Base-by-base conservation (phyloP, 192 early-diverging fungal genomes). In the Physocladia obscura region DNA sequence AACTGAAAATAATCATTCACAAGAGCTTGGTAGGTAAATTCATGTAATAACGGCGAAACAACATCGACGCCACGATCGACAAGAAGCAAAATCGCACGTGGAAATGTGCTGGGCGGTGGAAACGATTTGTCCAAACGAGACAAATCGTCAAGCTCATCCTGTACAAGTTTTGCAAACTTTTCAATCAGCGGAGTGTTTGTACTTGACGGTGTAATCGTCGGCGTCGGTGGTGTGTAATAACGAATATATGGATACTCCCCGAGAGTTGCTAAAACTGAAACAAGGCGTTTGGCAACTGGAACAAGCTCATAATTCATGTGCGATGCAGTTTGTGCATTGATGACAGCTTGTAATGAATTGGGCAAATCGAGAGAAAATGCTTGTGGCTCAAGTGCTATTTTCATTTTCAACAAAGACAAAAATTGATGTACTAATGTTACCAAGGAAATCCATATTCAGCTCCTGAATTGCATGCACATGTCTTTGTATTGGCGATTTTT, bases 231-330 rank as follows among this genome's bases (percentile, higher is more conserved):
- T 50, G 88, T 84, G 78, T 92, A 89, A 68, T 95, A 98, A 35
- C 97, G 87, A 64, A 99, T 94, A 37, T 92, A 87, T 2, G 97
- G 97, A 67, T 89, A 91, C 56, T 97, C 94, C 36, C 93, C 94
- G 22, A 98, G 75, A 5, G 92, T 89, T 2, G 88, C 89, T 58
- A 95, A 88, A 1, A 97, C 88, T 21, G 94, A 95, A 4, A 92
- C 84, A 17, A 99, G 75, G 86, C 96, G 67, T 54, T 79, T 78
- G 3, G 85, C 79, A 44, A 84, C 72, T 15, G 52, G 51, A 24
- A 67, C 55, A 15, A 86, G 39, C 62, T 86, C 82, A 59, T 57
- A 85, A 70, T 69, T 86, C 81, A 49, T 84, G 73, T 67, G 81
- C 73, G 37, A 80, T 72, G 47, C 80, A 73, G 68, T 85, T 31